Evolutionary conservation across 257 asterid species (phyloP), one percentile per base, ranked within the genome.

Genomic region (Salvia hispanica): DNA sequence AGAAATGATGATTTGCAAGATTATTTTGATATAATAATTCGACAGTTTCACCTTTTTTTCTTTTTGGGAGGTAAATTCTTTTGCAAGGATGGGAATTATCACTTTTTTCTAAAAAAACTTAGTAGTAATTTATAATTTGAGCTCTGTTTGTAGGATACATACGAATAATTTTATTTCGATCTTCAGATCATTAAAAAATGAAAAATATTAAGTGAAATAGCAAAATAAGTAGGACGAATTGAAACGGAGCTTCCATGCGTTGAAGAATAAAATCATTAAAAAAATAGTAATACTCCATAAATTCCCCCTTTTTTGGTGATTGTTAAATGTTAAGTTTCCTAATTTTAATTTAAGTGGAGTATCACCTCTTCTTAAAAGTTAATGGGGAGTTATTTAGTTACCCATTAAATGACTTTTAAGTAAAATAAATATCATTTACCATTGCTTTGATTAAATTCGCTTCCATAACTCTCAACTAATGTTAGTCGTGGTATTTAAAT

Each of bases 1-100:
- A 48, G 25, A 58, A 53, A 54, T 69, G 81, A 73, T 76, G 74
- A 25, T 21, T 59, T 52, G 4, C 7, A 39, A 36, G 61, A 31
- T 39, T 43, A 31, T 39, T 43, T 73, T 65, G 74, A 37, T 45
- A 67, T 44, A 54, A 59, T 70, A 44, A 21, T 37, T 62, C 5
- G 18, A 37, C 47, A 34, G 45, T 61, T 44, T 4, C 69, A 39
- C 40, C 48, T 63, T 63, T 28, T 45, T 44, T 18, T n/a, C 28
- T 50, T 54, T 31, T 60, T 18, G 16, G 37, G 44, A 37, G 69
- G 56, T 11, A 11, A 34, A 40, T 2, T 3, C 2, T 4, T 39
- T 39, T 39, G 43, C 43, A 39, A 39, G 43, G 39, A 34, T 34
- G 39, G 39, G 39, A 34, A 34, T 34, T 34, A 34, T 34, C 3